A percentile compares a stretch with the other conserved stretches of the same genome.
These are phyloP conservation scores for Cryptomeria japonica DNA, from an alignment of 75 land plant species.

Conservation along the genomic window DNA sequence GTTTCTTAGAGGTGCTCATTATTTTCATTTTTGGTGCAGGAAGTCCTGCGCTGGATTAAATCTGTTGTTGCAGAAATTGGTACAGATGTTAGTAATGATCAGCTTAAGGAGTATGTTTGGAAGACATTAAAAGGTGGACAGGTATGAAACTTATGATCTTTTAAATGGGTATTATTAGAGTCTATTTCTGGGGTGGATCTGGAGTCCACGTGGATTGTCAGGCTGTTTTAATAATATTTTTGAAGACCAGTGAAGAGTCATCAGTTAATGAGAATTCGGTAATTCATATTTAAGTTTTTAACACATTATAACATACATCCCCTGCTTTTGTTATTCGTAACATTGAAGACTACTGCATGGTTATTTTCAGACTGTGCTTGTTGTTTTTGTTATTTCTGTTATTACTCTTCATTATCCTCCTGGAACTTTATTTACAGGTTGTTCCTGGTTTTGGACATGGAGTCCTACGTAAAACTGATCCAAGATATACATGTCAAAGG, in stretches of 20 bases:
- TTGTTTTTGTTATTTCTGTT: not conserved
- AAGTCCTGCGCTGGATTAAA: conserved; percentile 96
- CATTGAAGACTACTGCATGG: not conserved
- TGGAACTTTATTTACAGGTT: conserved; percentile 51
- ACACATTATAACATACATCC: not conserved
- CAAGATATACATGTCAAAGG: conserved; percentile 95
- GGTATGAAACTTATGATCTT: conserved; percentile 32
- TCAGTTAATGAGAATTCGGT: no score
- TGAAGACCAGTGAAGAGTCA: not conserved
- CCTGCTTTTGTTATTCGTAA: not conserved
- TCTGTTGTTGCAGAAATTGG: conserved; percentile 88
- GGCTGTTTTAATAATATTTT: not conserved
- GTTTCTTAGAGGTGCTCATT: not conserved
- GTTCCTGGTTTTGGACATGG: conserved; percentile 99
- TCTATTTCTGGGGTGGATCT: not conserved
- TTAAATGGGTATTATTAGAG: not conserved
- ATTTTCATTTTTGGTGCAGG: conserved; percentile 44
- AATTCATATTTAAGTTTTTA: not conserved
- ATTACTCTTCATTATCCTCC: not conserved
- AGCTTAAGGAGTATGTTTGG: conserved; percentile 85
- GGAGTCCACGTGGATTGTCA: not conserved
- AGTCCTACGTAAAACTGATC: conserved; percentile 94
- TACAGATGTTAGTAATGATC: conserved; percentile 72
- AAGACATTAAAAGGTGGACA: conserved; percentile 95
- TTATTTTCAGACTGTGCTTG: not conserved